Evolutionary conservation across 2,329 filamentous ascomycete species (phyloP), one percentile per base, ranked within the genome.

Genomic region (Fusarium oligoseptatum): DNA sequence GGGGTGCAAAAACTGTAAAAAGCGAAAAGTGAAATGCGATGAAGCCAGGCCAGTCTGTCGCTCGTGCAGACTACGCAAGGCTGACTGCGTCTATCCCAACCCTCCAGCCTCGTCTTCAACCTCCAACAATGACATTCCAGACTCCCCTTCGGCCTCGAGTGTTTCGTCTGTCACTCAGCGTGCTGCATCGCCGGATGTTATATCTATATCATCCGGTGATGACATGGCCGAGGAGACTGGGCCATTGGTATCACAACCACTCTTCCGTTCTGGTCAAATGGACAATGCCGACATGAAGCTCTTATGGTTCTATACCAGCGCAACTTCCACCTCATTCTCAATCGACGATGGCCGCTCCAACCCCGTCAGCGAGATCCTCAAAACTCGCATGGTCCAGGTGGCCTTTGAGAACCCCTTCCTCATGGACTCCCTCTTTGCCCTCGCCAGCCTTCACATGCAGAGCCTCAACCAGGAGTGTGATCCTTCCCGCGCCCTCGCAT

Each of bases 1-100:
- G 3, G 88, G 88, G 7, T 90, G 88, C 75, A 82, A 81, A 70
- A 88, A 86, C 76, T 90, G 88, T 83, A 90, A 90, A 80, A 79
- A 80, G 17, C 85, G 88, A 37, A 75, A 75, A 67, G 73, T 75
- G 14, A 75, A 75, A 80, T 90, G 88, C 79, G 86, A 88, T 69
- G 88, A 90, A 76, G 82, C 75, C 6, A 85, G 83, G 32, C 89
- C 89, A 0, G 76, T 81, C 3, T 90, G 88, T 75, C 84, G 84
- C 45, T 83, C 85, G 34, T 90, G 89, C 78, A 83, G 80, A 48
- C 78, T 87, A 68, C 85, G 88, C 67, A 84, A 83, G 65, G 85
- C 86, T 64, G 79, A 81, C 3, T 91, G 88, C 77, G 78, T 86
- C 62, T 90, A 89, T 76, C 82, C 83, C 60, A 74, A 65, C 32